phyloP scores from a whole-genome alignment of 257 asterid genomes.

The Penstemon newberryi region DNA sequence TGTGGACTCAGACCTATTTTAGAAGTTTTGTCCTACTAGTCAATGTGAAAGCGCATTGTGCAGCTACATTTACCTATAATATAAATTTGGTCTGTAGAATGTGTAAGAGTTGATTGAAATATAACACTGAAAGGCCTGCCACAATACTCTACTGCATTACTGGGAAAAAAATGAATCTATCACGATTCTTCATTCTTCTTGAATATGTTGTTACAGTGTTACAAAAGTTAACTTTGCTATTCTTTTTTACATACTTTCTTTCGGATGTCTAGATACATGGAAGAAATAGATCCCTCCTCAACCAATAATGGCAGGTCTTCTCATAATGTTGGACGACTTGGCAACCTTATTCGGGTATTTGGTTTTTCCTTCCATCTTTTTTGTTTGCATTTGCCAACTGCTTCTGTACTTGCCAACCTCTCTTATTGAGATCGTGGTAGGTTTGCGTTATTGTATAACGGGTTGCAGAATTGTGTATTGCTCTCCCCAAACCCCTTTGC shows the following conservation, averaged over 20 bases:
- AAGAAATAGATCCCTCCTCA: conserved; percentile 66
- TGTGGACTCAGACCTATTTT: background rate
- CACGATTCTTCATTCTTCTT: conserved; percentile 11
- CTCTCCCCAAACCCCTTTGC: conserved; percentile 6
- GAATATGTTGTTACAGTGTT: background rate
- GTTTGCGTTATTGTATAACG: background rate
- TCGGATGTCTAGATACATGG: conserved; percentile 63
- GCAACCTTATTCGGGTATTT: conserved; percentile 84
- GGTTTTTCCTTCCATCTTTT: conserved; percentile 5
- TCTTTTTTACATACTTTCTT: conserved; percentile 16
- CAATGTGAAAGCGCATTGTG: too few relatives aligned
- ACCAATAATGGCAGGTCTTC: conserved; percentile 73
- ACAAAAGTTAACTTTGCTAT: background rate
- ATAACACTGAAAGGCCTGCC: background rate
- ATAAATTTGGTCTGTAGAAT: background rate
- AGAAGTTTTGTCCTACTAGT: background rate
- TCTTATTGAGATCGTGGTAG: conserved; percentile 12
- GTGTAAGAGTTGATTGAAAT: conserved; percentile 18
- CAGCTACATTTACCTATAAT: too few relatives aligned
- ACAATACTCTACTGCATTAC: background rate
- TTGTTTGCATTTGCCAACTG: conserved; percentile 23
- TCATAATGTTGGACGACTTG: conserved; percentile 87
- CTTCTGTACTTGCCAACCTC: background rate
- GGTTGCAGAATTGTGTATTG: conserved; percentile 13
- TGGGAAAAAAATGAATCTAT: background rate